Evolutionary conservation across 2,329 filamentous ascomycete genomes (phyloP).

Genomic region (Ceratocystis papillata): DNA sequence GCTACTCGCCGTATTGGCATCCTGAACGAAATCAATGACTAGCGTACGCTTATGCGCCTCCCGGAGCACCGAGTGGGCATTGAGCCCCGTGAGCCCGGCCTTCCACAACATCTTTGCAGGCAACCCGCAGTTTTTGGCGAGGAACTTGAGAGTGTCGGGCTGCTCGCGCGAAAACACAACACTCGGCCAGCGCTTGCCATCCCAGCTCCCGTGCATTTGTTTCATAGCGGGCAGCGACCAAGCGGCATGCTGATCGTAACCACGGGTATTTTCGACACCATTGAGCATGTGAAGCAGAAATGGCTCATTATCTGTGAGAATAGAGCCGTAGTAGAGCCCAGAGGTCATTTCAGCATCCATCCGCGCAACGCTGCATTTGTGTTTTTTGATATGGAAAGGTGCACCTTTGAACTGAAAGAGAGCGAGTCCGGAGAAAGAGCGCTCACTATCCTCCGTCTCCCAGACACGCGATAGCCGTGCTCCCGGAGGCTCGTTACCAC

Average conservation of each 20-base stretch:
- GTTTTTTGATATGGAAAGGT: slow-evolving; percentile 8
- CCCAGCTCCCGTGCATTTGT: neutral
- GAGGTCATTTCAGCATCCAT: neutral
- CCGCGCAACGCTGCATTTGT: neutral
- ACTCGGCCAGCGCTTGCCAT: neutral
- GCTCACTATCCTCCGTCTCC: neutral
- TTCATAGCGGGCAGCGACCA: slow-evolving; percentile 7
- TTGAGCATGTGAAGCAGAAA: neutral
- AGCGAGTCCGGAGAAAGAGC: neutral
- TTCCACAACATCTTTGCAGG: slow-evolving; percentile 5
- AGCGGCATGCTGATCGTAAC: neutral
- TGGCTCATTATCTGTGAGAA: neutral
- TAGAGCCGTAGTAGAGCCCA: neutral
- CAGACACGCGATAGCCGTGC: neutral
- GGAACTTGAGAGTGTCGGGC: neutral
- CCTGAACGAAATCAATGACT: slow-evolving; percentile 1
- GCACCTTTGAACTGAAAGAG: neutral
- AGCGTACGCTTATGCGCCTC: neutral
- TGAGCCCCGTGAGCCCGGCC: slow-evolving; percentile 1
- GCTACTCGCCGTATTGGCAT: neutral
- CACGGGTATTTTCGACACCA: neutral
- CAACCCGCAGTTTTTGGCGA: slow-evolving; percentile 1
- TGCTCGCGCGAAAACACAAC: slow-evolving; percentile 11
- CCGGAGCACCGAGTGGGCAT: neutral
- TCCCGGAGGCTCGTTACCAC: neutral